Evolutionary conservation across 352 stramenopile genomes (phyloP).

Genomic region (Pythium apleroticum): DNA sequence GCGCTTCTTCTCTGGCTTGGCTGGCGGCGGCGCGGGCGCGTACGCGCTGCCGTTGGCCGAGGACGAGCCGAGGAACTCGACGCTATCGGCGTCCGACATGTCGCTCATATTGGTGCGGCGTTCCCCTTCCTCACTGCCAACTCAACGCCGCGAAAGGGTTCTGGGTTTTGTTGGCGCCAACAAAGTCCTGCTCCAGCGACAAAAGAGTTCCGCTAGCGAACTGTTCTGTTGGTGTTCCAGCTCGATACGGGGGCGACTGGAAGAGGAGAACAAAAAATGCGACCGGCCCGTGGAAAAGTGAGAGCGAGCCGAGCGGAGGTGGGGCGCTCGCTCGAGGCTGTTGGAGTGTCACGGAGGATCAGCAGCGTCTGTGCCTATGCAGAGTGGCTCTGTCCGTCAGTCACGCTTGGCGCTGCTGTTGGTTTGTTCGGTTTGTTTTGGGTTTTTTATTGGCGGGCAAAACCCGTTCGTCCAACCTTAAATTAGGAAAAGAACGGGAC

Average conservation of each 20-base stretch:
- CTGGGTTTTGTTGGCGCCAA: conserved; percentile 6
- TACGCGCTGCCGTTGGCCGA: conserved; percentile 1
- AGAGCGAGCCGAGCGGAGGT: conserved; percentile 4
- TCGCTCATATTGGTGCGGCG: conserved; percentile 23
- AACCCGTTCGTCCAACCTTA: conserved; percentile 28
- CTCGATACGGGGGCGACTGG: background rate
- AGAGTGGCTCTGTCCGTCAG: conserved; percentile 22
- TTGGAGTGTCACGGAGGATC: conserved; percentile 6
- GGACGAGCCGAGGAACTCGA: conserved; percentile 26
- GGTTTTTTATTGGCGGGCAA: conserved; percentile 31
- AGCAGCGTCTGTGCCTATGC: conserved; percentile 7
- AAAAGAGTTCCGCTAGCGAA: background rate
- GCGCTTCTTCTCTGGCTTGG: conserved; percentile 21
- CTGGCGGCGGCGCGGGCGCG: background rate
- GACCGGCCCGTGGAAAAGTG: conserved; percentile 6
- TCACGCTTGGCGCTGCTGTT: conserved; percentile 21
- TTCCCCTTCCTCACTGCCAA: background rate
- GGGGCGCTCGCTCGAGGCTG: conserved; percentile 1
- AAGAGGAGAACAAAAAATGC: conserved; percentile 24
- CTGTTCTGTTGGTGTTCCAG: background rate
- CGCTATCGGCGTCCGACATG: conserved; percentile 27
- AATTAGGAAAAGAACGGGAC: conserved; percentile 33
- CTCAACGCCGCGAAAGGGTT: background rate
- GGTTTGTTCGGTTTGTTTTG: conserved; percentile 27
- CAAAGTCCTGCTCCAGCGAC: background rate